Conservation (phyloP, 805 yeast species). For the Wickerhamomyces mucosus region DNA sequence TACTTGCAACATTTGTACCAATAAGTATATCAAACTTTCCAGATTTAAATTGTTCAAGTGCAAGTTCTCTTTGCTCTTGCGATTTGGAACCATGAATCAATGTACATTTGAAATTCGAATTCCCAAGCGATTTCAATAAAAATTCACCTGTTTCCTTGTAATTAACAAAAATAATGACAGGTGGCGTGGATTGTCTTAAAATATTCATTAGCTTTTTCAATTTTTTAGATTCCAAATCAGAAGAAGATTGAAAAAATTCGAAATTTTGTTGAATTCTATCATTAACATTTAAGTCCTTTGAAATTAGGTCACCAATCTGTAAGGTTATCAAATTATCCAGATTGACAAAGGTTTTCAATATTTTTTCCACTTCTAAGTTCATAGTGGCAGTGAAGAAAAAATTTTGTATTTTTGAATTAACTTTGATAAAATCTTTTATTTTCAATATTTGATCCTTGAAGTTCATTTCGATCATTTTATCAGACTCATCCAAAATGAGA, state of each 20-base stretch:
- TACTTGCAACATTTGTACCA: slow-evolving; percentile 93
- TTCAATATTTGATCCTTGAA: slow-evolving; percentile 71
- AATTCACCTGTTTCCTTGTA: slow-evolving; percentile 65
- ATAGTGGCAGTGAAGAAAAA: slow-evolving; percentile 95
- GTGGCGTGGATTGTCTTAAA: slow-evolving; percentile 33
- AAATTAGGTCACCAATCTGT: slow-evolving; percentile 51
- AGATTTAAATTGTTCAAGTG: slow-evolving; percentile 48
- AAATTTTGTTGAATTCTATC: slow-evolving; percentile 66
- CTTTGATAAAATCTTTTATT: slow-evolving; percentile 48
- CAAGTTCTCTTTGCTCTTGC: slow-evolving; percentile 79
- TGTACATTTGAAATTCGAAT: slow-evolving; percentile 39
- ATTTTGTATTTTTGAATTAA: slow-evolving; percentile 44
- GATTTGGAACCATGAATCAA: slow-evolving; percentile 81
- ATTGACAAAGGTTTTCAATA: background rate
- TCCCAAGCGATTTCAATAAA: slow-evolving; percentile 40
- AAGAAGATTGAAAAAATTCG: slow-evolving; percentile 28
- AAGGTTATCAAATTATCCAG: slow-evolving; percentile 45
- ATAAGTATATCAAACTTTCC: slow-evolving; percentile 56
- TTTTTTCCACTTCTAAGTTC: slow-evolving; percentile 45
- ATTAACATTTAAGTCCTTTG: slow-evolving; percentile 18
- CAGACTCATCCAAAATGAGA: slow-evolving; percentile 88
- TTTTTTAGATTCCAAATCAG: slow-evolving; percentile 27
- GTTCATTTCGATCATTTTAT: slow-evolving; percentile 91
- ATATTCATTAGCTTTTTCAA: slow-evolving; percentile 33
- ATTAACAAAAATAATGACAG: slow-evolving; percentile 76